Evolutionary conservation across 2,329 filamentous ascomycete genomes (phyloP).

Genomic region (Beauveria sp.): DNA sequence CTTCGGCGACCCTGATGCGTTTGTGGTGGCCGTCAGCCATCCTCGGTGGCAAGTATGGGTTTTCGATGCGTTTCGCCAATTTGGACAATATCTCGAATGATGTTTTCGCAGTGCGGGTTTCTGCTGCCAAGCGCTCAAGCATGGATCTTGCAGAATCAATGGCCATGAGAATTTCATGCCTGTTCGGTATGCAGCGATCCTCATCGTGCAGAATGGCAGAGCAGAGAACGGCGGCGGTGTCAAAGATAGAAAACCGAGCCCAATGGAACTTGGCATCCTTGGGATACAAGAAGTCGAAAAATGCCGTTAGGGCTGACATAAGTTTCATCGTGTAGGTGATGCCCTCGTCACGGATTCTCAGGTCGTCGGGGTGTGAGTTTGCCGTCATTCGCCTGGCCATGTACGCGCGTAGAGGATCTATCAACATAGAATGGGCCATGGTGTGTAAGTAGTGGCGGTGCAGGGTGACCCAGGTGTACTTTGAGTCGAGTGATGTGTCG

Average conservation of each 20-base stretch:
- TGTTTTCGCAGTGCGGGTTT: slow-evolving; percentile 24
- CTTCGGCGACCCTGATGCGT: slow-evolving; percentile 1
- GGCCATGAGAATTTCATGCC: slow-evolving; percentile 31
- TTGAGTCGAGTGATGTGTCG: slow-evolving; percentile 33
- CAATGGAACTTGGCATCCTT: slow-evolving; percentile 40
- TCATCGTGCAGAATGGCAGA: slow-evolving; percentile 44
- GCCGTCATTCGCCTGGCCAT: slow-evolving; percentile 30
- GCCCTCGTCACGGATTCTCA: slow-evolving; percentile 31
- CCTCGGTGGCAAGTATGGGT: not conserved
- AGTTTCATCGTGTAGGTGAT: slow-evolving; percentile 37
- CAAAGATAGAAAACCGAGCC: slow-evolving; percentile 42
- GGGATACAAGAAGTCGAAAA: slow-evolving; percentile 12
- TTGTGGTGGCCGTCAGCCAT: slow-evolving; percentile 11
- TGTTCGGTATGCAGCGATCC: slow-evolving; percentile 31
- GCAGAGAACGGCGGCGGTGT: slow-evolving; percentile 42
- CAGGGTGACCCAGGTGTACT: slow-evolving; percentile 34
- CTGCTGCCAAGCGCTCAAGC: slow-evolving; percentile 23
- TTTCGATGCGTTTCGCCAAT: slow-evolving; percentile 19
- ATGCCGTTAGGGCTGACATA: slow-evolving; percentile 28
- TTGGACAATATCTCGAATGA: slow-evolving; percentile 25
- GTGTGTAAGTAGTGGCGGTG: slow-evolving; percentile 40
- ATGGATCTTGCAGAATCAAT: slow-evolving; percentile 30
- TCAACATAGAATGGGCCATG: slow-evolving; percentile 35
- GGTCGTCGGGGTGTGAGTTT: slow-evolving; percentile 23
- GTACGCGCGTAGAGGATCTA: slow-evolving; percentile 38